These are phyloP conservation scores for Xenosphaeropsis pyriputrescens DNA, from an alignment of 2,329 filamentous ascomycete genomes.

Conservation along the genomic window DNA sequence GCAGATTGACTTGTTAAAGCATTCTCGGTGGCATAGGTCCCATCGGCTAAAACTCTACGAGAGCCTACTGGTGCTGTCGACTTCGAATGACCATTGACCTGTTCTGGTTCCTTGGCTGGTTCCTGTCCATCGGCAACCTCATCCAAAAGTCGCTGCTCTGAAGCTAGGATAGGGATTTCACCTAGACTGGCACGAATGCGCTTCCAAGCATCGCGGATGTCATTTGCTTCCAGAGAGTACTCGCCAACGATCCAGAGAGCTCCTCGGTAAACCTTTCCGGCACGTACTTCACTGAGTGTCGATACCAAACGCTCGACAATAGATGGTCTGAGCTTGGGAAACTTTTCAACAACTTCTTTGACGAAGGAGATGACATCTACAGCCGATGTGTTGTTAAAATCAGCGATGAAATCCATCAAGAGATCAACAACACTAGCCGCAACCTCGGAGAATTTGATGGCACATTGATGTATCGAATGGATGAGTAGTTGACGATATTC, in stretches of 20 bases:
- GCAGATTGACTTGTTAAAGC: conserved; percentile 88
- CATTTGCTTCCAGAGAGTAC: conserved; percentile 84
- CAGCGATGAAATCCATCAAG: conserved; percentile 97
- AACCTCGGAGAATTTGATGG: conserved; percentile 98
- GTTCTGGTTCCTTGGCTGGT: conserved; percentile 41
- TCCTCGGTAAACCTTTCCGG: conserved; percentile 92
- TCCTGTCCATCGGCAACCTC: conserved; percentile 60
- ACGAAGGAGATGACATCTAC: conserved; percentile 98
- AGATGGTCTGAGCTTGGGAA: conserved; percentile 73
- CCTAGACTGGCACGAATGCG: conserved; percentile 84
- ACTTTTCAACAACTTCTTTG: conserved; percentile 97
- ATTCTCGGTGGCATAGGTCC: conserved; percentile 94
- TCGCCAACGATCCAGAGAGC: conserved; percentile 97
- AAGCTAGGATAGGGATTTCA: conserved; percentile 92
- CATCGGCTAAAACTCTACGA: conserved; percentile 84
- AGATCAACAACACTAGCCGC: conserved; percentile 92
- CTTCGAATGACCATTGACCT: conserved; percentile 72
- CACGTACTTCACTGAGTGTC: conserved; percentile 82
- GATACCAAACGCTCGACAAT: conserved; percentile 83
- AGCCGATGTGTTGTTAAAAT: conserved; percentile 93
- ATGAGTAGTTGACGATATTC: conserved; percentile 93
- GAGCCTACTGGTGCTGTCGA: conserved; percentile 65
- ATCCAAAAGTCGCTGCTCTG: conserved; percentile 82
- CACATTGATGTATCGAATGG: conserved; percentile 93
- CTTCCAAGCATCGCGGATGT: conserved; percentile 95